phyloP scores from a whole-genome alignment of 495 filamentous ascomycete genomes.

The Penicillium verhagenii region DNA sequence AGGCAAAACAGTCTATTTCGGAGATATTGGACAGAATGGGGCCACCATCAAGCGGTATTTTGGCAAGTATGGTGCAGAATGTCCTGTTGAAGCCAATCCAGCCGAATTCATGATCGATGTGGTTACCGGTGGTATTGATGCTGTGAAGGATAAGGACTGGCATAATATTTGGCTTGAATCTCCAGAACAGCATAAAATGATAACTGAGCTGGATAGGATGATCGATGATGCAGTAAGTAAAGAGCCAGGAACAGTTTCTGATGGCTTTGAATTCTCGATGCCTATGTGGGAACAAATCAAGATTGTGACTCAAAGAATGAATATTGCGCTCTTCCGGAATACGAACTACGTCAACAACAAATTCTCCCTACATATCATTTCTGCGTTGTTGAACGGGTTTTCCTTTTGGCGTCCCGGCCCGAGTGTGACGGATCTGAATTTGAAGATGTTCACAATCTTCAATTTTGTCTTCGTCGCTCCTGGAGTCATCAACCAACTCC shows the following conservation, averaged over 20 bases:
- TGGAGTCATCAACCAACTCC: slow-evolving; percentile 50
- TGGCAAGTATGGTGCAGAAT: slow-evolving; percentile 68
- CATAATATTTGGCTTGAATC: slow-evolving; percentile 63
- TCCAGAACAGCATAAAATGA: slow-evolving; percentile 40
- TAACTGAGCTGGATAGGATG: slow-evolving; percentile 54
- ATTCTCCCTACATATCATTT: slow-evolving; percentile 39
- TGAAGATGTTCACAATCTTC: slow-evolving; percentile 47
- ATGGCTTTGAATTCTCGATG: slow-evolving; percentile 55
- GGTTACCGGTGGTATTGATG: slow-evolving; percentile 46
- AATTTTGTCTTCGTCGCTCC: slow-evolving; percentile 51
- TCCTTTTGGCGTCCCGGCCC: slow-evolving; percentile 38
- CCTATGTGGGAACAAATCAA: slow-evolving; percentile 55
- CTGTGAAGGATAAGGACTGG: slow-evolving; percentile 52
- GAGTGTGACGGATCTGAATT: slow-evolving; percentile 27
- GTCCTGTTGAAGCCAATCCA: slow-evolving; percentile 70
- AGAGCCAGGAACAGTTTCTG: slow-evolving; percentile 32
- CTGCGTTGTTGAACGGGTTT: slow-evolving; percentile 40
- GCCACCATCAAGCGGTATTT: slow-evolving; percentile 67
- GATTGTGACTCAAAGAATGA: slow-evolving; percentile 57
- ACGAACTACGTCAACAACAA: slow-evolving; percentile 67
- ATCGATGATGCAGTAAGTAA: slow-evolving; percentile 39
- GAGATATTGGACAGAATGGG: slow-evolving; percentile 58
- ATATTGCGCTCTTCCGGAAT: slow-evolving; percentile 60
- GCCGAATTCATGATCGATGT: slow-evolving; percentile 94
- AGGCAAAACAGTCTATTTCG: slow-evolving; percentile 72